Evolutionary conservation across 139 green algal species (phyloP).

Genomic region (Deuterostichococcus epilithicus): DNA sequence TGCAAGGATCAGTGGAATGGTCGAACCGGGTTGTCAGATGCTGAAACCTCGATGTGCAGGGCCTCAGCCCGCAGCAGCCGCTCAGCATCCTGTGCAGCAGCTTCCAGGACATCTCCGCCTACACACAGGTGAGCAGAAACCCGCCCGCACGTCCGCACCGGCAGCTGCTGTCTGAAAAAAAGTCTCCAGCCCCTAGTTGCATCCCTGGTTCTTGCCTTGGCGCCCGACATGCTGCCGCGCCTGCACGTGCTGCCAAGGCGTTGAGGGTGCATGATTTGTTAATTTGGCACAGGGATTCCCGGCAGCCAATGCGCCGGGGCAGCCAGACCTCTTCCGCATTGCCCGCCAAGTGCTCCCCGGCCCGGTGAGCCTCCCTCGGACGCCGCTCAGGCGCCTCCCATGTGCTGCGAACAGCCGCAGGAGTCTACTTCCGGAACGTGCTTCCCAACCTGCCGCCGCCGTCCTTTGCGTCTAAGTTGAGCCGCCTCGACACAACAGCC

Average conservation of each 20-base stretch:
- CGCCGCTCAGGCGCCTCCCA: neutral
- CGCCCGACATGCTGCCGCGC: neutral
- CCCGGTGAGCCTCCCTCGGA: conserved; percentile 40
- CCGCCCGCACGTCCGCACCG: no score
- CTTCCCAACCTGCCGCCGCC: no score
- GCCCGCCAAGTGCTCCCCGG: conserved; percentile 68
- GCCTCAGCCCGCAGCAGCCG: no score
- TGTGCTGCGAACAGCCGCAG: neutral
- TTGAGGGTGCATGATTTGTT: neutral
- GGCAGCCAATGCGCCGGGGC: conserved; percentile 41
- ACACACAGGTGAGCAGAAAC: no score
- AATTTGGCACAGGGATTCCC: conserved; percentile 84
- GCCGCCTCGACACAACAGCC: no score
- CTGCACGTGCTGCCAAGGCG: neutral
- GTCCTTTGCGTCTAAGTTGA: no score
- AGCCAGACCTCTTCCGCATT: conserved; percentile 66
- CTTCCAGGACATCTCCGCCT: conserved; percentile 45
- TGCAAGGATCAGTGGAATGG: no score
- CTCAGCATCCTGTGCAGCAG: conserved; percentile 67
- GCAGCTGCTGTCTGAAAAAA: no score
- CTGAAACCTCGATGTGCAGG: no score
- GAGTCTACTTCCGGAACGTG: no score
- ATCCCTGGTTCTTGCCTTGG: neutral
- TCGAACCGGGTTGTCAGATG: no score
- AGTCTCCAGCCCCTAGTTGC: neutral